Conservation (phyloP, 78 protist genomes). For the Cavenderia fasciculata region DNA sequence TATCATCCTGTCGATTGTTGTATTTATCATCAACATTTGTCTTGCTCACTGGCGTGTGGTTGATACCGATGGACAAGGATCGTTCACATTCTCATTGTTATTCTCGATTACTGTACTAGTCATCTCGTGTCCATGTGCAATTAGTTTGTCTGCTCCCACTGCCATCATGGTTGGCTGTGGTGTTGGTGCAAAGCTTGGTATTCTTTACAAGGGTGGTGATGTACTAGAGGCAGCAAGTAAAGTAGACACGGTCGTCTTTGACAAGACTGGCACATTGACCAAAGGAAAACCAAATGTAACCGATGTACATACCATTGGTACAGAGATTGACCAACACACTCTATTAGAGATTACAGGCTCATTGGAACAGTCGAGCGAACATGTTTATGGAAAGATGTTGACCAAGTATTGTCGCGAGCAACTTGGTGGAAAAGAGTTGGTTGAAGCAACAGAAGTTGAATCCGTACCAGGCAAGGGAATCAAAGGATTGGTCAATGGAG, state of each 20-base stretch:
- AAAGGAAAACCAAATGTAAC: slow-evolving; percentile 44
- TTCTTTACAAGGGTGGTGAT: slow-evolving; percentile 90
- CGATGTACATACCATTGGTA: not conserved
- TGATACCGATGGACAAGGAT: not conserved
- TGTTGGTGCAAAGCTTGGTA: slow-evolving; percentile 81
- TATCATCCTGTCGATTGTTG: slow-evolving; percentile 66
- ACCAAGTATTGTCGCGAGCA: not conserved
- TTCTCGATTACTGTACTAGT: slow-evolving; percentile 85
- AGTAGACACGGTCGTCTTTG: slow-evolving; percentile 73
- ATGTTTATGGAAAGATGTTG: slow-evolving; percentile 29
- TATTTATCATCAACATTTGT: slow-evolving; percentile 74
- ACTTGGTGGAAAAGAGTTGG: slow-evolving; percentile 63
- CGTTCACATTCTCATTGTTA: slow-evolving; percentile 60
- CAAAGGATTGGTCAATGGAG: not conserved
- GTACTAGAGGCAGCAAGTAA: slow-evolving; percentile 77
- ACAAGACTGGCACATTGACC: slow-evolving; percentile 96
- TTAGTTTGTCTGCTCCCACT: slow-evolving; percentile 91
- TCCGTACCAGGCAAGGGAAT: slow-evolving; percentile 53
- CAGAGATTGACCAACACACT: not conserved
- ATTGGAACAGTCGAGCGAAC: slow-evolving; percentile 39
- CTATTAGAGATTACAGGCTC: slow-evolving; percentile 11
- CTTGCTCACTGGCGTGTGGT: slow-evolving; percentile 77
- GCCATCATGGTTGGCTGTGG: slow-evolving; percentile 94
- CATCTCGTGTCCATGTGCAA: slow-evolving; percentile 95
- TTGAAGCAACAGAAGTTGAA: not conserved